phyloP scores from a whole-genome alignment of 2,329 filamentous ascomycete species.

The Pyrenochaeta sp. region DNA sequence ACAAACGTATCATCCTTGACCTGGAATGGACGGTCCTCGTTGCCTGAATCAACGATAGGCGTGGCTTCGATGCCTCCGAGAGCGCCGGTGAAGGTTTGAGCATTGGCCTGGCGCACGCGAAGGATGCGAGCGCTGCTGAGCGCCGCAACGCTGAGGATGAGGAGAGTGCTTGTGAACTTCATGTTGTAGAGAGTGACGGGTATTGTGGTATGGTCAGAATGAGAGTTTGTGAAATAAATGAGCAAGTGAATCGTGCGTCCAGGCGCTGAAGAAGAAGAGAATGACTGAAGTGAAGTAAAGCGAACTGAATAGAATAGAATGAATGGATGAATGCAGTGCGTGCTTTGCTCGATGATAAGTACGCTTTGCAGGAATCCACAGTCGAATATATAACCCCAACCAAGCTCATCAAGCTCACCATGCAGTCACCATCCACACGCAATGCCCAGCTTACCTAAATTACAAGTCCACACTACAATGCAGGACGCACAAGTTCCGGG shows the following conservation, averaged over 20 bases:
- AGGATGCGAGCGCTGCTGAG: slow-evolving; percentile 30
- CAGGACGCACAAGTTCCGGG: slow-evolving; percentile 2
- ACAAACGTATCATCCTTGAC: slow-evolving; percentile 58
- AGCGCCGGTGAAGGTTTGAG: slow-evolving; percentile 54
- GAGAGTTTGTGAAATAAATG: slow-evolving; percentile 8
- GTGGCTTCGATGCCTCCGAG: slow-evolving; percentile 64
- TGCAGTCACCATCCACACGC: not conserved
- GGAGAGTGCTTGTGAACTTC: slow-evolving; percentile 31
- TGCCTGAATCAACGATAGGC: slow-evolving; percentile 58
- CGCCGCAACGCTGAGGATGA: slow-evolving; percentile 27
- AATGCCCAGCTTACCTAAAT: slow-evolving; percentile 18
- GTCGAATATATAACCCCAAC: slow-evolving; percentile 19
- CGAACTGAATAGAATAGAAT: slow-evolving; percentile 12
- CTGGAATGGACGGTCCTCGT: slow-evolving; percentile 54
- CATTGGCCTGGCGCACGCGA: slow-evolving; percentile 34
- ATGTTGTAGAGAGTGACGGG: slow-evolving; percentile 23
- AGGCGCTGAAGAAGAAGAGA: slow-evolving; percentile 29
- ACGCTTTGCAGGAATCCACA: not conserved
- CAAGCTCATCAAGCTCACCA: not conserved
- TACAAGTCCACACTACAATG: slow-evolving; percentile 11
- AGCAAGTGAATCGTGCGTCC: slow-evolving; percentile 26
- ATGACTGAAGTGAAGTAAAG: slow-evolving; percentile 8
- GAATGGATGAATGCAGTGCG: slow-evolving; percentile 9
- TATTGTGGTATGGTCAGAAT: slow-evolving; percentile 2
- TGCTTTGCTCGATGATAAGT: not conserved